Base-by-base conservation (phyloP, 805 yeast genomes). In the Ogataea pignaliae region DNA sequence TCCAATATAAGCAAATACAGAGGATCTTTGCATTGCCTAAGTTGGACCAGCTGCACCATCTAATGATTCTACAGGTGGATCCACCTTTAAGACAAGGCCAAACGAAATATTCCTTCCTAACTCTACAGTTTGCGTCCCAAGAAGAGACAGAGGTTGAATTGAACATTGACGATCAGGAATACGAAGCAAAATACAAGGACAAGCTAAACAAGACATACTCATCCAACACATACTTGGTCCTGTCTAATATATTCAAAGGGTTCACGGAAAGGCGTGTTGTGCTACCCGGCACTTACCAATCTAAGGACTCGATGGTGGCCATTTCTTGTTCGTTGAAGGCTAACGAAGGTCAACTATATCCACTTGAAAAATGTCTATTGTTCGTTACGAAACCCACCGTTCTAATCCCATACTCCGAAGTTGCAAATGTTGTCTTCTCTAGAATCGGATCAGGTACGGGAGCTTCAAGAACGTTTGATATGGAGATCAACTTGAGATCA, bases 11-110 rank as follows among this genome's bases (percentile, higher is more conserved):
- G 58, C 93, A 89, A 61, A 82, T 93, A 49, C 96, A 89, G 65
- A 77, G 97, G 58, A 81, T 93, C 32, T 91, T 93, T 55, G 81
- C 95, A 12, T 73, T 93, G 53, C 99, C 99, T 21, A 89, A 88
- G 60, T 89, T 96, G 1, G 99, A 93, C 64, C 97, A 89, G 49
- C 73, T 85, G 36, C 95, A 91, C 62, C 95, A 91, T 63, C 71
- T 90, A 52, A 73, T 93, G 60, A 83, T 93, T 7, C 70, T 91
- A 47, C 97, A 95, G 59, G 85, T 93, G 37, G 97, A 91, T 54
- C 99, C 99, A 21, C 99, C 99, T 2, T 72, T 93, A 52, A 82
- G 98, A 64, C 99, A 93, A 69, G 99, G 99, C 44, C 98, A 93
- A 69, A 93, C 99, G 0, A 79, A 96, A 47, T 91, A 93, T 59